Evolutionary conservation across 768 basidiomycete species (phyloP), one percentile per base, ranked within the genome.

Genomic region (Tylopilus subfusipes): DNA sequence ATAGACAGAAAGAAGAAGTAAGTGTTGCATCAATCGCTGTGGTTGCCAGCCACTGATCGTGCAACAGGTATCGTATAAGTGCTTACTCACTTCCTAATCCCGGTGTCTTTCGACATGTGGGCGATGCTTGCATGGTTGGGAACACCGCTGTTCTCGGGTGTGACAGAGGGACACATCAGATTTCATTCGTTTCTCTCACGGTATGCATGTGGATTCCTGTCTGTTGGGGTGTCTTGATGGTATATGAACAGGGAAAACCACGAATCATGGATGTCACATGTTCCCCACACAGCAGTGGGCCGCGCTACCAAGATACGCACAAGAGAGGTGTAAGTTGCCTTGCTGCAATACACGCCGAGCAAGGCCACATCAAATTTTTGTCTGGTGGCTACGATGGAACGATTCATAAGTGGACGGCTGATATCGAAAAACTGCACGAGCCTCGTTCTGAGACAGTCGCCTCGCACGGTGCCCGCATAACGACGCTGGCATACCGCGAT

Each of bases 351-450:
- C 68, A 62, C 54, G 62, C 63, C 40, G 51, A 66, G 45, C 55
- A 50, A 54, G 66, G 63, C 57, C 59, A 63, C 53, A 54, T 69
- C 62, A 67, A 63, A 61, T 82, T 82, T 65, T 71, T 81, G 52
- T 75, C 79, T 33, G 79, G 78, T 49, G 79, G 77, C 27, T 70
- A 75, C 59, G 78, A 82, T 66, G 75, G 76, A 62, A 63, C 62
- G 42, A 65, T 79, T 38, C 68, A 73, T 56, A 59, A 75, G 48
- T 79, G 80, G 77, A 70, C 63, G 42, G 58, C 68, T 31, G 57
- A 54, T 42, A 54, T 58, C 47, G 55, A 58, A 57, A 59, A 31
- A 16, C 54, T 62, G 52, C 49, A 56, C 52, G 53, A 63, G 39
- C 59, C 69, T 52, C 59, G 50, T 54, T 71, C 66, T 30, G 50